Evolutionary conservation across 2,329 filamentous ascomycete genomes (phyloP), one percentile per base, ranked within the genome.

Genomic region (Dendrostoma leiphaemia): DNA sequence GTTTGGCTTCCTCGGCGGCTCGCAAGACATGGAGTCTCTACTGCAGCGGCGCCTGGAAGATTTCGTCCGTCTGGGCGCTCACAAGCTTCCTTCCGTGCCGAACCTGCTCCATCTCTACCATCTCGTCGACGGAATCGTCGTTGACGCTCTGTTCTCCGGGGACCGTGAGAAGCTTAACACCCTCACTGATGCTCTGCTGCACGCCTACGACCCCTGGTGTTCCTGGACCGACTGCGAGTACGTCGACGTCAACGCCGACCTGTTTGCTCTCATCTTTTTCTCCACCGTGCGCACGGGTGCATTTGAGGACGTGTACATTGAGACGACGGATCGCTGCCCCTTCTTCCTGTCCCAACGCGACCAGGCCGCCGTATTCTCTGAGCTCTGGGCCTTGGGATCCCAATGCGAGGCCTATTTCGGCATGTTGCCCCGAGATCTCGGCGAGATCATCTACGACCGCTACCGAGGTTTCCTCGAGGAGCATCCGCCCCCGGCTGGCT

Each of bases 361-460:
- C 53, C 83, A 86, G 64, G 82, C 83, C 13, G 83, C 82, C 29
- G 81, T 81, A 6, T 86, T 86, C 61, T 78, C 83, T 1, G 83
- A 86, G 63, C 76, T 84, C 0, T 86, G 84, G 66, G 83, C 82
- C 0, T 70, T 85, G 2, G 83, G 83, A 1, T 85, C 83, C 3
- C 79, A 82, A 51, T 86, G 83, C 61, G 81, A 85, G 56, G 74
- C 78, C 1, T 86, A 85, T 62, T 84, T 86, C 54, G 82, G 82
- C 55, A 75, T 85, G 46, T 63, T 70, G 2, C 78, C 78, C 2
- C 74, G 74, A 28, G 70, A 71, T 5, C 68, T 81, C 31, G 78
- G 78, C 48, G 73, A 73, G 52, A 66, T 71, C 38, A 63, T 72
- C n/a, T 71, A 69, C 54, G 58, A 65, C 26, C 62, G 56, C 12